Base-by-base conservation (phyloP, 2,329 filamentous ascomycete species). In the Trichoderma koningiopsis region DNA sequence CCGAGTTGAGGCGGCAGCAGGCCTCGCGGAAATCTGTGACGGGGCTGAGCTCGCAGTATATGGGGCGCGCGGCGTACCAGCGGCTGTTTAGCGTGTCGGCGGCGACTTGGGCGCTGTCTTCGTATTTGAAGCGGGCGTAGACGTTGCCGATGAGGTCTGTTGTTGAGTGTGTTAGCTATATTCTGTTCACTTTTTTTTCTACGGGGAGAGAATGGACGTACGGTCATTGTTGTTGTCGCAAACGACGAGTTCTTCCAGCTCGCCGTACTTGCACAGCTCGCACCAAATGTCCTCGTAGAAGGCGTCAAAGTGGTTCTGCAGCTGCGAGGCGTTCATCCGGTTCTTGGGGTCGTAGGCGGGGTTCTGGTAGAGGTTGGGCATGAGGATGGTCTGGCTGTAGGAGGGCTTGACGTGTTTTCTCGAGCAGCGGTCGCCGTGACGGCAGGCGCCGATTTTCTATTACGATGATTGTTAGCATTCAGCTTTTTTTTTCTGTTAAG, bases 271-370 rank as follows among this genome's bases (percentile, higher is more conserved):
- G 91, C 96, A 98, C 85, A 99, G 93, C 88, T 99, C 96, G 84
- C 95, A 98, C 95, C 96, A 99, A 74, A 99, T 94, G 81, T 99
- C 96, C 85, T 99, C 96, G 86, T 99, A 99, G 82, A 99, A 99
- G 77, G 96, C 96, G 82, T 99, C 96, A 80, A 99, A 99, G 87
- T 99, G 96, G 85, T 97, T 97, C 83, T 97, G 95, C 80, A 98
- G 91, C 86, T 99, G 96, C 75, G 89, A 91, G 7, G 94, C 85
- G 83, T 97, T 97, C 92, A 99, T 97, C 84, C 94, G 96, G 86
- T 91, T 96, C 85, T 97, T 96, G 59, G 92, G 90, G 81, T 98
- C 94, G 88, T 97, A 97, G 72, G 94, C 93, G 13, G 96, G 96
- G 86, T 99, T 99, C 83, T 98, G 96, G 87, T 99, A 99, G 76